These are phyloP conservation scores for Rhododendron molle DNA, from an alignment of 148 eudicot genomes.

Conservation along the genomic window DNA sequence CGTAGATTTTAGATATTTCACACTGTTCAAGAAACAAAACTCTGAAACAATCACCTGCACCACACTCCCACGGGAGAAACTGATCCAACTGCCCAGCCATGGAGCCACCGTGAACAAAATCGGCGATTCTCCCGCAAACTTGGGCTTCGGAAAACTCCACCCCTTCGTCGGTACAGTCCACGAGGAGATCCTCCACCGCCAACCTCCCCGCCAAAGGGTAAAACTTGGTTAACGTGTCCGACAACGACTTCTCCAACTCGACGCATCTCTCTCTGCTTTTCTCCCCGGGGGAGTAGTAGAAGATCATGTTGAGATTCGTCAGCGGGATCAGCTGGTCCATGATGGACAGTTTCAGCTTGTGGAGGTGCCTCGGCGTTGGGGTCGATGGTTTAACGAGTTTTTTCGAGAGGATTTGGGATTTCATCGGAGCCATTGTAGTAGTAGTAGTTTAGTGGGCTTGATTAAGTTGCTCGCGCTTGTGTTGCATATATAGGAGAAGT, in stretches of 20 bases:
- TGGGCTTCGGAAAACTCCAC: slow-evolving; percentile 2
- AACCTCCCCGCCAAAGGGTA: slow-evolving; percentile 31
- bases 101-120: background rate
- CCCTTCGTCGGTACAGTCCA: slow-evolving; percentile 14
- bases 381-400: slow-evolving; percentile 22
- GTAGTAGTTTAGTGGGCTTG: background rate
- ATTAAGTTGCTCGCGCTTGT: background rate
- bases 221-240: slow-evolving; percentile 9
- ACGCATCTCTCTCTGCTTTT: background rate
- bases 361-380: slow-evolving; percentile 23
- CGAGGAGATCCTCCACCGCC: background rate
- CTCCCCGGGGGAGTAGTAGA: slow-evolving; percentile 10
- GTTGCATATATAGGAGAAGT: background rate
- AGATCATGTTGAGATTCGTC: background rate
- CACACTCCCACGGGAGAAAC: slow-evolving; percentile 4
- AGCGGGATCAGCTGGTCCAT: slow-evolving; percentile 26
- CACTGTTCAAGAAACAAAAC: too few species aligned
- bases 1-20: too few species aligned
- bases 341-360: slow-evolving; percentile 13
- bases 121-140: background rate
- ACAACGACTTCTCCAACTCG: slow-evolving; percentile 14
- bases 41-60: background rate
- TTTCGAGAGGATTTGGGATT: slow-evolving; percentile 9
- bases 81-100: background rate
- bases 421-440: background rate